Evolutionary conservation across 208 protist genomes (phyloP), one percentile per base, ranked within the genome.

Genomic region (Zelonia costaricensis): DNA sequence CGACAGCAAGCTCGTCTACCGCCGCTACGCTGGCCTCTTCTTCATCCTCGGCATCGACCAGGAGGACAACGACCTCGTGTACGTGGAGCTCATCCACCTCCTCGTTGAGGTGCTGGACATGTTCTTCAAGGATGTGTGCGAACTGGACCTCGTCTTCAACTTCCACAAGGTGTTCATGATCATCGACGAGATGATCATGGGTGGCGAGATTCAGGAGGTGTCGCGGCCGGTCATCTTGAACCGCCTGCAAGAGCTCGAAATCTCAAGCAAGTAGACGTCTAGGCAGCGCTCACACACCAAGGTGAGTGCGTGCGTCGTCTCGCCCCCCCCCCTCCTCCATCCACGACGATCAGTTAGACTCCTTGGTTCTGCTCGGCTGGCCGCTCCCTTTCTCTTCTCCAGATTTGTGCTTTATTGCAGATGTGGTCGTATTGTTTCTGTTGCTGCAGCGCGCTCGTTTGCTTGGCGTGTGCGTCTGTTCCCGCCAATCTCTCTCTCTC

Each of bases 71-170:
- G 98, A 99, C 46, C 76, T 99, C 9, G 84, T 94, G 0, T 98
- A 92, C 68, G 72, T 99, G 3, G 98, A 99, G 76, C 78, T 94
- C 46, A 99, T 99, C 69, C 98, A 99, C 69, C 69, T 99, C 0
- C 98, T 99, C 63, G 98, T 98, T 23, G 88, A 98, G 74, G 90
- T 99, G 35, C 90, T 99, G 15, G 98, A 99, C 73, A 95, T 98
- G 72, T 99, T 99, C 73, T 99, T 99, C 74, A 97, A 96, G 51
- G 99, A 99, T 69, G 99, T 99, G 18, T 99, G 98, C 68, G 99
- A 99, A 76, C 84, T 99, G 3, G 99, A 99, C 76, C 84, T 99
- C 20, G 97, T 99, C 22, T 99, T 99, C 83, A 98, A 99, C 65
- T 99, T 99, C 74, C 95, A 99, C 83, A 95, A 98, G 86, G 97